These are phyloP conservation scores for Hypericum perforatum DNA, from an alignment of 345 rosid genomes.

Conservation along the genomic window DNA sequence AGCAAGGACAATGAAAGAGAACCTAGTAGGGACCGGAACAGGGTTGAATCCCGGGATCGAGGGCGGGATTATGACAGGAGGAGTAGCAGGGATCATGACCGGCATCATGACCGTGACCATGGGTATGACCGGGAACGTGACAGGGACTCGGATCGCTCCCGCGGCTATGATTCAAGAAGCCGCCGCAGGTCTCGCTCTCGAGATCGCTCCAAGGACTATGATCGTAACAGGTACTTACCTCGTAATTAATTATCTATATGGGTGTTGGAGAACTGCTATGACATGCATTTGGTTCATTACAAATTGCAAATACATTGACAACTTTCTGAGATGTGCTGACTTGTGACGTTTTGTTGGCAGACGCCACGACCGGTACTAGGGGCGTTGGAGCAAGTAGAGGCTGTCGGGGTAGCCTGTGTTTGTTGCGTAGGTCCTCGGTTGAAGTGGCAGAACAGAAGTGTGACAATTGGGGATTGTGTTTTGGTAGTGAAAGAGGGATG, in stretches of 20 bases:
- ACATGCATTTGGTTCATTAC: too few relatives aligned
- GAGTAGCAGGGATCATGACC: conserved; percentile 68
- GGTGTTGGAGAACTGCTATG: too few relatives aligned
- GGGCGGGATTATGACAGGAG: conserved; percentile 66
- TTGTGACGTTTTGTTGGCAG: conserved; percentile 17
- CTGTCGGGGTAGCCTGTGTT: too few relatives aligned
- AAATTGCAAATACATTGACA: too few relatives aligned
- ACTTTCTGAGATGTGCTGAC: background rate
- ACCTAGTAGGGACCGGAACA: conserved; percentile 55
- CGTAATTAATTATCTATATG: too few relatives aligned
- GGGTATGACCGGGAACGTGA: conserved; percentile 54
- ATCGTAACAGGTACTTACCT: conserved; percentile 70
- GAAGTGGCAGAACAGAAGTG: too few relatives aligned
- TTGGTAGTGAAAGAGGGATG: too few relatives aligned
- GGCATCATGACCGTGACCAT: conserved; percentile 65
- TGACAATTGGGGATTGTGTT: too few relatives aligned
- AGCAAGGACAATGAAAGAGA: conserved; percentile 47
- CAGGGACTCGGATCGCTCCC: conserved; percentile 56
- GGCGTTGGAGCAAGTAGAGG: background rate
- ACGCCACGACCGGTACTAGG: conserved; percentile 41
- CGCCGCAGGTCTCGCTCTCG: conserved; percentile 49
- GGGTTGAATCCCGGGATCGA: conserved; percentile 15
- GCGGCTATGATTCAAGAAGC: conserved; percentile 73
- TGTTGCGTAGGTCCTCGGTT: too few relatives aligned
- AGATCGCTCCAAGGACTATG: conserved; percentile 71